A percentile compares a stretch with the other conserved stretches of the same genome.
phyloP scores from a whole-genome alignment of 768 basidiomycete genomes.

The Leccinum disarticulatum region DNA sequence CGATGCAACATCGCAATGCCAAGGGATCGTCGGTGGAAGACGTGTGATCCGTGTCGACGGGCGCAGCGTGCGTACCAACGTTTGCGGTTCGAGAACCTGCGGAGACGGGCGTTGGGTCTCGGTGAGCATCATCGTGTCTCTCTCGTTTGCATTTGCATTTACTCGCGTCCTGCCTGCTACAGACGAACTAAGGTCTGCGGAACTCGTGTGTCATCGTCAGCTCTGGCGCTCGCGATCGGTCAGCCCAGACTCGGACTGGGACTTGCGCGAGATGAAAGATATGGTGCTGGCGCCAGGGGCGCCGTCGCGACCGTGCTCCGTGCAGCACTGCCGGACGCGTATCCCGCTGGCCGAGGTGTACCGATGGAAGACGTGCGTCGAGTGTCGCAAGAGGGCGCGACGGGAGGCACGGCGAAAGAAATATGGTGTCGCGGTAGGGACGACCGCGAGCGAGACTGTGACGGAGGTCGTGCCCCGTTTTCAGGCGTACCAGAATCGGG shows the following conservation, averaged over 20 bases:
- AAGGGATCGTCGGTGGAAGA: slow-evolving; percentile 40
- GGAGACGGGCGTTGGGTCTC: slow-evolving; percentile 1
- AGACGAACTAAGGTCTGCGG: slow-evolving; percentile 2
- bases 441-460: background rate
- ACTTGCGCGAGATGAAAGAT: too few relatives aligned
- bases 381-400: slow-evolving; percentile 34
- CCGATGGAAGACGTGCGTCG: slow-evolving; percentile 39
- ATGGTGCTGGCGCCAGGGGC: too few relatives aligned
- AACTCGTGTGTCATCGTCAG: background rate
- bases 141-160: slow-evolving; percentile 14
- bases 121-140: slow-evolving; percentile 13
- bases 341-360: slow-evolving; percentile 41
- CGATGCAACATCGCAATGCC: slow-evolving; percentile 37
- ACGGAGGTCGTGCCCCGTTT: slow-evolving; percentile 13
- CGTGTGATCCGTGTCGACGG: slow-evolving; percentile 43
- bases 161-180: background rate
- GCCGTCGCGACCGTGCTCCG: slow-evolving; percentile 39
- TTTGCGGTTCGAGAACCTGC: slow-evolving; percentile 25
- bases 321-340: slow-evolving; percentile 34
- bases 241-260: slow-evolving; percentile 1
- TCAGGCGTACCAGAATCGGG: slow-evolving; percentile 22
- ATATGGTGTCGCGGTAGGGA: background rate
- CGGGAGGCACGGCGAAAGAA: background rate
- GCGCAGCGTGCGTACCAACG: slow-evolving; percentile 37
- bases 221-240: slow-evolving; percentile 8